Conservation (phyloP, 2,329 filamentous ascomycete species). For the Colletotrichum musicola region DNA sequence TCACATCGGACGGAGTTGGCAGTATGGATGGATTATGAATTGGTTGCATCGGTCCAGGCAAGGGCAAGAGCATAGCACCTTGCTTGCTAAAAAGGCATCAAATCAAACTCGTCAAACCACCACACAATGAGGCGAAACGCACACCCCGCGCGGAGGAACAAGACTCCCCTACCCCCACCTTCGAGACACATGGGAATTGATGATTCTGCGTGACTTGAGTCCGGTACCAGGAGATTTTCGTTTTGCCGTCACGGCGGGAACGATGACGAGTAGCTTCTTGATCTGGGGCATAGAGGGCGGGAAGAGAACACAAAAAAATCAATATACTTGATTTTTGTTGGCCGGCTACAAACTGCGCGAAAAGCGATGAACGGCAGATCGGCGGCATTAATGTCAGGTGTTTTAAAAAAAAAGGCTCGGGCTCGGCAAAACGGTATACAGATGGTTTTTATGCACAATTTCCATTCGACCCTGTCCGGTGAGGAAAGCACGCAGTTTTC, state of each 20-base stretch:
- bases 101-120: slow-evolving; percentile 64
- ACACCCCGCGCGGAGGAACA: slow-evolving; percentile 38
- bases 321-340: slow-evolving; percentile 38
- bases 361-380: slow-evolving; percentile 39
- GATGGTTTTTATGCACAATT: slow-evolving; percentile 31
- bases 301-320: slow-evolving; percentile 35
- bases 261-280: slow-evolving; percentile 38
- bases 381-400: slow-evolving; percentile 40
- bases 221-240: slow-evolving; percentile 22
- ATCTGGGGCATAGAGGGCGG: slow-evolving; percentile 36
- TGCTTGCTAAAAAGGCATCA: slow-evolving; percentile 63
- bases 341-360: slow-evolving; percentile 37
- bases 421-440: slow-evolving; percentile 39
- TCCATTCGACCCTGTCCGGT: slow-evolving; percentile 9
- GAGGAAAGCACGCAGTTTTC: background rate
- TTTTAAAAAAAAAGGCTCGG: slow-evolving; percentile 37
- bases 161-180: slow-evolving; percentile 44
- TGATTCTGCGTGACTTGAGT: slow-evolving; percentile 36
- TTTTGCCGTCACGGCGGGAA: slow-evolving; percentile 19
- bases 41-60: slow-evolving; percentile 71
- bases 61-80: slow-evolving; percentile 64
- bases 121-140: slow-evolving; percentile 39
- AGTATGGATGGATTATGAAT: slow-evolving; percentile 72
- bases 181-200: slow-evolving; percentile 37
- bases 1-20: slow-evolving; percentile 69